phyloP scores from a whole-genome alignment of 768 basidiomycete species.

The Pholiota microspora region DNA sequence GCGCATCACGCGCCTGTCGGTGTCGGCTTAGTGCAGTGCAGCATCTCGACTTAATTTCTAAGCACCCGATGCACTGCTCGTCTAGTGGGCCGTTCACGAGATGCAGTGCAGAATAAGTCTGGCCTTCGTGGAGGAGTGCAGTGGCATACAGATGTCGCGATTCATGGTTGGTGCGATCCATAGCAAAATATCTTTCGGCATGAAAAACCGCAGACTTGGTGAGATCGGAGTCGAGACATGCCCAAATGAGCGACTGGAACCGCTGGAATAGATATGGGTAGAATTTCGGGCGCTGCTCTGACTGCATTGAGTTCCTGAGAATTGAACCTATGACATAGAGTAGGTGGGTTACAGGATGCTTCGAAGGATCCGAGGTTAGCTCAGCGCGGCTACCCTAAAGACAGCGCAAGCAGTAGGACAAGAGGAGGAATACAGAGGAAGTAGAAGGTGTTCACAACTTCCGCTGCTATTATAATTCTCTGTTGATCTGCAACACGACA shows the following conservation, averaged over 20 bases:
- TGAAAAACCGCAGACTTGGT: slow-evolving; percentile 83
- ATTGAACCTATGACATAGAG: slow-evolving; percentile 29
- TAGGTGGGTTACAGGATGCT: slow-evolving; percentile 6
- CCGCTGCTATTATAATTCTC: slow-evolving; percentile 15
- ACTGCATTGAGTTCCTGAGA: slow-evolving; percentile 46
- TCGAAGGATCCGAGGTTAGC: slow-evolving; percentile 2
- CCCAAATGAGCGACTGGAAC: slow-evolving; percentile 75
- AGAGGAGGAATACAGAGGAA: slow-evolving; percentile 11
- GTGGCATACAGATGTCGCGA: slow-evolving; percentile 85
- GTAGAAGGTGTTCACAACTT: slow-evolving; percentile 6
- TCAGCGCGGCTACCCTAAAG: slow-evolving; percentile 11
- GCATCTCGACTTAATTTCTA: slow-evolving; percentile 77
- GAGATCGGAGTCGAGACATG: slow-evolving; percentile 80
- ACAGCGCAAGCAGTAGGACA: slow-evolving; percentile 3
- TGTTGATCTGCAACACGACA: slow-evolving; percentile 25
- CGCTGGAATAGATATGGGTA: slow-evolving; percentile 62
- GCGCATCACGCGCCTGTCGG: slow-evolving; percentile 71
- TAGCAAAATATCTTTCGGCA: slow-evolving; percentile 78
- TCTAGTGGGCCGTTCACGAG: slow-evolving; percentile 64
- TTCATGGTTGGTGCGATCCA: slow-evolving; percentile 73
- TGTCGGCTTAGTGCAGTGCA: slow-evolving; percentile 71
- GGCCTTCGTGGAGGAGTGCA: slow-evolving; percentile 65
- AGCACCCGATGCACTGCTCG: slow-evolving; percentile 67
- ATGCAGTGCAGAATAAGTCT: slow-evolving; percentile 72
- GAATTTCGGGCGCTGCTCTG: slow-evolving; percentile 48